These are phyloP conservation scores for Tuber indicum DNA, from an alignment of 495 filamentous ascomycete genomes.

Conservation along the genomic window DNA sequence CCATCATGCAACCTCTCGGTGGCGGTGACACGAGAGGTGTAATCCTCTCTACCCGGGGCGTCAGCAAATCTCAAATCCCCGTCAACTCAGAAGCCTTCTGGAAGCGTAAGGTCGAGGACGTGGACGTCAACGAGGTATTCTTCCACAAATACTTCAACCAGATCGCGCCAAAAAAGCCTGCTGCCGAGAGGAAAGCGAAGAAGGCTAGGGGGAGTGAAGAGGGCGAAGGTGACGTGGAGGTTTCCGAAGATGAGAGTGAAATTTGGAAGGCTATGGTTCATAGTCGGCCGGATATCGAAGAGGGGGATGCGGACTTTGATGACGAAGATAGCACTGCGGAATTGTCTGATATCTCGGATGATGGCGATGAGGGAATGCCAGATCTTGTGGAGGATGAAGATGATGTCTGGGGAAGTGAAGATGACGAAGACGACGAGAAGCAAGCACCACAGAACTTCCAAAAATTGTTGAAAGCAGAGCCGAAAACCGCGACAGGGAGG, in stretches of 20 bases:
- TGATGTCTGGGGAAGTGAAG: slow-evolving; percentile 46
- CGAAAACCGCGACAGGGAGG: slow-evolving; percentile 33
- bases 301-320: slow-evolving; percentile 51
- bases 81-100: slow-evolving; percentile 89
- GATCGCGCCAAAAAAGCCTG: slow-evolving; percentile 60
- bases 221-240: slow-evolving; percentile 49
- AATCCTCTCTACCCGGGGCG: slow-evolving; percentile 54
- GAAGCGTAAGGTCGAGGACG: slow-evolving; percentile 77
- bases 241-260: slow-evolving; percentile 55
- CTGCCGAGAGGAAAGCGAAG: slow-evolving; percentile 48
- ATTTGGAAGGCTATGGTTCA: slow-evolving; percentile 91
- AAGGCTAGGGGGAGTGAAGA: slow-evolving; percentile 45
- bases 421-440: slow-evolving; percentile 52
- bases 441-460: slow-evolving; percentile 50
- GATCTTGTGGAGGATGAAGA: slow-evolving; percentile 48
- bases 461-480: slow-evolving; percentile 46
- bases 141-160: slow-evolving; percentile 94
- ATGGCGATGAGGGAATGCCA: slow-evolving; percentile 41
- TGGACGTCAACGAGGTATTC: slow-evolving; percentile 88
- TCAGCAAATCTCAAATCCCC: slow-evolving; percentile 49
- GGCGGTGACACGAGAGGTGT: slow-evolving; percentile 58
- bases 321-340: slow-evolving; percentile 45
- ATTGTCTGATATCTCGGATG: not conserved
- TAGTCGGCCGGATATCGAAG: slow-evolving; percentile 70
- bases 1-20: slow-evolving; percentile 91